Conservation (phyloP, 768 basidiomycete species). For the Saitozyma podzolica region DNA sequence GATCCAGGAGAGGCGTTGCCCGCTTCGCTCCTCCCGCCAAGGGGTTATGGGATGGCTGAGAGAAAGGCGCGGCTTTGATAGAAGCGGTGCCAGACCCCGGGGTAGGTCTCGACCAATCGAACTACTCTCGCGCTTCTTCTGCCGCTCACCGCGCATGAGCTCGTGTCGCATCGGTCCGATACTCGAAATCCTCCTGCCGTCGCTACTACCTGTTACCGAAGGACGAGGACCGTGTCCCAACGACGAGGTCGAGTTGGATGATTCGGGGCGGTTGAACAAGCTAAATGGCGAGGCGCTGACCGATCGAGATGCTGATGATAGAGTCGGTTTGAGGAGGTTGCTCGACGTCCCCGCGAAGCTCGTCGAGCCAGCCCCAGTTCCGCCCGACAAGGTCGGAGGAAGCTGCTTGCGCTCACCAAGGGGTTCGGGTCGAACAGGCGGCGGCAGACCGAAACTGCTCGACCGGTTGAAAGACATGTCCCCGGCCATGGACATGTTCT, state of each 20-base stretch:
- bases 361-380: not conserved
- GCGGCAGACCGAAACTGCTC: not conserved
- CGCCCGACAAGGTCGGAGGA: not conserved
- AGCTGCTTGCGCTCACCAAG: not conserved
- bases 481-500: not conserved
- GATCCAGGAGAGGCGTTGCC: not conserved
- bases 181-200: not conserved
- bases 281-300: constrained; percentile 2
- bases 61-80: too few species aligned
- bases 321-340: not conserved
- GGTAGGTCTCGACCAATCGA: too few species aligned
- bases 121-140: too few species aligned
- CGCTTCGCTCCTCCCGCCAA: not conserved
- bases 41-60: not conserved
- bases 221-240: not conserved
- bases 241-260: not conserved
- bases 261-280: not conserved
- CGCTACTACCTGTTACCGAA: too few species aligned
- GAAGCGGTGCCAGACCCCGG: too few species aligned
- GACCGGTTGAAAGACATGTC: not conserved
- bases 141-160: too few species aligned
- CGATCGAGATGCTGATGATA: constrained; percentile 3
- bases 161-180: constrained; percentile 7
- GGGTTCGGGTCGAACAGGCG: not conserved
- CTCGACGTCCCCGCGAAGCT: constrained; percentile 3